Conservation (phyloP, 129 eudicot genomes). For the Glebionis coronaria region DNA sequence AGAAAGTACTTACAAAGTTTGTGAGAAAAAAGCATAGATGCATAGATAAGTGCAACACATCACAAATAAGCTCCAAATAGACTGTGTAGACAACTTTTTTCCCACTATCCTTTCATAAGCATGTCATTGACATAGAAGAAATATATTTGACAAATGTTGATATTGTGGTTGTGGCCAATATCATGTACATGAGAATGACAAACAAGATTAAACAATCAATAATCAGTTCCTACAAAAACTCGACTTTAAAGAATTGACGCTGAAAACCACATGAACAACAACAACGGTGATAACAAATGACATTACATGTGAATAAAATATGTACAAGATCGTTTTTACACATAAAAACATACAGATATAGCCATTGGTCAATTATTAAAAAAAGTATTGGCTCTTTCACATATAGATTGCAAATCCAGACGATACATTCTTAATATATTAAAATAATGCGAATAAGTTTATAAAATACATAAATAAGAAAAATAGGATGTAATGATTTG, state of each 20-base stretch:
- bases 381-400: too few relatives aligned
- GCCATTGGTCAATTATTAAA: background rate
- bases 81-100: constrained; percentile 93
- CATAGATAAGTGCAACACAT: too few relatives aligned
- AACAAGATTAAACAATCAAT: constrained; percentile 5
- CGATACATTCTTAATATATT: background rate
- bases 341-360: too few relatives aligned
- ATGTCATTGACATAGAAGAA: constrained; percentile 84
- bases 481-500: background rate
- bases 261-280: background rate
- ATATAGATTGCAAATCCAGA: too few relatives aligned
- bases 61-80: constrained; percentile 68
- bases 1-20: constrained; percentile 65
- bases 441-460: too few relatives aligned
- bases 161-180: constrained; percentile 91
- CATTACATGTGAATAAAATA: too few relatives aligned
- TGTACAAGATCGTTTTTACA: too few relatives aligned
- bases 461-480: background rate
- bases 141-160: constrained; percentile 82
- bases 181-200: constrained; percentile 69
- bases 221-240: constrained; percentile 14
- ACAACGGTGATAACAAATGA: background rate
- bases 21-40: constrained; percentile 46
- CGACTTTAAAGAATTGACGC: background rate
- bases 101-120: constrained; percentile 99